A percentile compares a stretch with the other conserved stretches of the same genome.
Conservation (phyloP, 345 rosid species). For the Ricinus communis region DNA sequence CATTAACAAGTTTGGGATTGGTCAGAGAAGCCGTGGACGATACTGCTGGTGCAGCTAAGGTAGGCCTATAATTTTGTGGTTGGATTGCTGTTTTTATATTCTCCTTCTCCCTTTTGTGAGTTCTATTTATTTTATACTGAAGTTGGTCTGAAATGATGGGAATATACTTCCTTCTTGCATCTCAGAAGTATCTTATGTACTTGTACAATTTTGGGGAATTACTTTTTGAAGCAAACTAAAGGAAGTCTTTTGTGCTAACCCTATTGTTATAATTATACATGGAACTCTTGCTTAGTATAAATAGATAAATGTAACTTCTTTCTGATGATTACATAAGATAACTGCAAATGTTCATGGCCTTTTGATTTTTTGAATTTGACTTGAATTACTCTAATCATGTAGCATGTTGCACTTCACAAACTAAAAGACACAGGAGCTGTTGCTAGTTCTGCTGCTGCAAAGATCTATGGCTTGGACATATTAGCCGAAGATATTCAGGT, state of each 20-base stretch:
- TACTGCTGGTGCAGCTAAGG: conserved; percentile 99
- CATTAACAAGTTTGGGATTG: conserved; percentile 75
- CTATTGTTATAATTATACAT: no score
- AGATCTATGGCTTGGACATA: conserved; percentile 77
- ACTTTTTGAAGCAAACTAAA: no score
- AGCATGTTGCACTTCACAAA: conserved; percentile 71
- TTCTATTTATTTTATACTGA: background rate
- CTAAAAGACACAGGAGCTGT: conserved; percentile 80
- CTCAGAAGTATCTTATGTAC: background rate
- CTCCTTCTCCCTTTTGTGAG: no score
- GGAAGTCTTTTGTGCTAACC: no score
- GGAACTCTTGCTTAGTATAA: background rate
- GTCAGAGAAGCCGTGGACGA: conserved; percentile 91
- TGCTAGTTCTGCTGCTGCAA: conserved; percentile 85
- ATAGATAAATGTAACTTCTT: background rate
- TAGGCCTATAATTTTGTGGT: conserved; percentile 21
- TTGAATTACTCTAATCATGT: conserved; percentile 14
- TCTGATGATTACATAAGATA: background rate
- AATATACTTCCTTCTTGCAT: background rate
- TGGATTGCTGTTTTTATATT: no score
- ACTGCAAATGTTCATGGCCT: conserved; percentile 2
- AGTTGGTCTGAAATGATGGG: conserved; percentile 6
- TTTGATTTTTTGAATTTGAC: conserved; percentile 11
- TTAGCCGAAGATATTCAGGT: conserved; percentile 96
- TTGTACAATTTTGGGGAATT: background rate